Evolutionary conservation across 129 eudicot species (phyloP), one percentile per base, ranked within the genome.

Genomic region (Dittrichia graveolens): DNA sequence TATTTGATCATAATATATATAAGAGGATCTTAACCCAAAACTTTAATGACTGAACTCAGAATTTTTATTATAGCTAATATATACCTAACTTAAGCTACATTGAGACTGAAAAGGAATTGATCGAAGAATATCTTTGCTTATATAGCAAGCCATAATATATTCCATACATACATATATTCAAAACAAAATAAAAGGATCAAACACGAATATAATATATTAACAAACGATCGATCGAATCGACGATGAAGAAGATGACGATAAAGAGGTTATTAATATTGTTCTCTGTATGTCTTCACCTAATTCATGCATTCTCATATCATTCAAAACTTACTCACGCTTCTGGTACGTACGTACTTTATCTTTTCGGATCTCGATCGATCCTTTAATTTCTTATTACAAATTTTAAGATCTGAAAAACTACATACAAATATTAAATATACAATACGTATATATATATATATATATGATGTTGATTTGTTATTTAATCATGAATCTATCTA

Each of bases 81-180:
- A 24, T 24, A 10, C 16, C 12, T 10, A 49, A 49, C 55, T 53
- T 53, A 53, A 14, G 59, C 13, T 15, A 14, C 59, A n/a, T n/a
- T 53, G 9, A 40, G 5, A 52, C 2, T 10, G 15, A 69, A 69
- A 42, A 9, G 11, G 59, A 67, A 13, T 47, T 47, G 7, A 13
- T 47, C 34, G 7, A 11, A 15, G 74, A 69, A 69, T 69, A 50
- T 50, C 74, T 69, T 69, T 69, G 62, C 61, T 69, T 69, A 50
- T 38, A 11, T 69, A 14, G 48, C 61, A 69, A 69, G 74, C 62
- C 8, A 69, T 50, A 69, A 24, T 24, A 24, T 41, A 31, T 8
- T 7, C n/a, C 66, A 60, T 60, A 43, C 66, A 60, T 60, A 43
- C 5, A 4, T 38, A 40, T 31, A 10, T 39, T 62, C 19, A n/a